These are phyloP conservation scores for Drechslerella coelobrocha DNA, from an alignment of 2,329 filamentous ascomycete genomes.

Conservation along the genomic window DNA sequence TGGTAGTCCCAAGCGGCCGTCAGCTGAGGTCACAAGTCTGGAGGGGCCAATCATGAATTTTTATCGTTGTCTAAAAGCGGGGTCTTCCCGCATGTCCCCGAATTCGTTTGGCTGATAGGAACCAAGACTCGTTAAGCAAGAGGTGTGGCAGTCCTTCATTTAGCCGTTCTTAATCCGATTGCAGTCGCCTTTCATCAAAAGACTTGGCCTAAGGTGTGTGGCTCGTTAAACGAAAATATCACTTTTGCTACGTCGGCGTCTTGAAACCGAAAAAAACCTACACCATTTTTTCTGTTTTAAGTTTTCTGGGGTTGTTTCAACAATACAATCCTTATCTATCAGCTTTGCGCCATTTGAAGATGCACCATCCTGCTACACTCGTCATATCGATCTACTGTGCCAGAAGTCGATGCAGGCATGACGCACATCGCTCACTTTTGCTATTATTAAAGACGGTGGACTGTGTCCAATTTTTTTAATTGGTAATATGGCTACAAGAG, in stretches of 20 bases:
- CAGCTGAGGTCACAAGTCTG: slow-evolving; percentile 21
- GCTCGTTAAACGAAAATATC: slow-evolving; percentile 1
- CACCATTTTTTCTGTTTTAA: too few species aligned
- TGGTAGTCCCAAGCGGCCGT: slow-evolving; percentile 31
- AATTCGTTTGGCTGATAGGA: slow-evolving; percentile 19
- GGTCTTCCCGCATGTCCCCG: slow-evolving; percentile 49
- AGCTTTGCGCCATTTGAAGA: too few species aligned
- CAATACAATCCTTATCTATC: neutral
- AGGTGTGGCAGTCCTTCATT: slow-evolving; percentile 12
- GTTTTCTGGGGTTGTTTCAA: too few species aligned
- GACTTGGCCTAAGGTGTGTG: neutral
- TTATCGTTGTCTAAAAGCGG: slow-evolving; percentile 32
- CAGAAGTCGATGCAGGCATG: neutral
- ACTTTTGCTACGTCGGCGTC: slow-evolving; percentile 8
- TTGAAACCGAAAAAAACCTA: neutral
- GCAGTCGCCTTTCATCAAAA: slow-evolving; percentile 39
- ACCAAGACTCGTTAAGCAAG: slow-evolving; percentile 9
- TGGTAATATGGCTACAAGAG: too few species aligned
- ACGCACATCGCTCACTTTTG: neutral
- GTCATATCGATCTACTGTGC: neutral
- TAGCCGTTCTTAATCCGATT: slow-evolving; percentile 36
- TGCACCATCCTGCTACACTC: too few species aligned
- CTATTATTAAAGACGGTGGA: too few species aligned
- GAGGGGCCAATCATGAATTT: slow-evolving; percentile 20
- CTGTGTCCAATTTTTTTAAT: too few species aligned